Base-by-base conservation (phyloP, 164 flowering plant species). In the Nelumbo lutea region DNA sequence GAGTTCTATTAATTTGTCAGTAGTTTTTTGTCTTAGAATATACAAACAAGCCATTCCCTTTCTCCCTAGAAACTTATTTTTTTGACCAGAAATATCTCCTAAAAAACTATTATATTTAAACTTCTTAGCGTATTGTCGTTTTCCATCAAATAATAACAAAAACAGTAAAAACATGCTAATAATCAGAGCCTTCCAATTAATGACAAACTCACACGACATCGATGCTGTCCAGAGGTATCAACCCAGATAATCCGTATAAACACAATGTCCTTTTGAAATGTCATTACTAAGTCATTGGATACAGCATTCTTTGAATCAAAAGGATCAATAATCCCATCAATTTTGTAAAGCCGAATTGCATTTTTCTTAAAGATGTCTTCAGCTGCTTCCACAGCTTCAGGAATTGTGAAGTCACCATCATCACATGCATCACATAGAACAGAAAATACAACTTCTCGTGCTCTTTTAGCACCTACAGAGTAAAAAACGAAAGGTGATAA, bases 221-320 rank as follows among this genome's bases (percentile, higher is more conserved):
- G 82, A 63, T 87, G 89, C 71, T 95, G 94, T 48, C 97, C 99
- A 67, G 99, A 95, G 59, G 86, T 72, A 80, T 95, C 99, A 48
- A 87, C 86, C 97, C 97, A 95, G 38, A 92, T 70, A 46, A 95
- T 55, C 44, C 97, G 94, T 67, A 92, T 87, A 70, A 90, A 73
- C 8, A 79, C 75, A 70, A 73, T 70, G 62, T 73, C 83, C 48
- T 62, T 51, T 50, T 69, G 79, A 57, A 73, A 59, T 2, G 56
- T 70, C 62, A 63, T 70, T 73, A 44, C 69, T 38, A 60, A 15
- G 67, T 60, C 64, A 10, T 52, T 74, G 72, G 79, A 72, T 48
- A 58, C 13, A 69, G 42, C 42, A 42, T 59, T 67, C 59, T 79
- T 77, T 7, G 50, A 65, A 70, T 13, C 65, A 15, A 51, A 14